These are phyloP conservation scores for Echinochloa phyllopogon DNA, from an alignment of 176 grass and related monocot species.

Conservation along the genomic window DNA sequence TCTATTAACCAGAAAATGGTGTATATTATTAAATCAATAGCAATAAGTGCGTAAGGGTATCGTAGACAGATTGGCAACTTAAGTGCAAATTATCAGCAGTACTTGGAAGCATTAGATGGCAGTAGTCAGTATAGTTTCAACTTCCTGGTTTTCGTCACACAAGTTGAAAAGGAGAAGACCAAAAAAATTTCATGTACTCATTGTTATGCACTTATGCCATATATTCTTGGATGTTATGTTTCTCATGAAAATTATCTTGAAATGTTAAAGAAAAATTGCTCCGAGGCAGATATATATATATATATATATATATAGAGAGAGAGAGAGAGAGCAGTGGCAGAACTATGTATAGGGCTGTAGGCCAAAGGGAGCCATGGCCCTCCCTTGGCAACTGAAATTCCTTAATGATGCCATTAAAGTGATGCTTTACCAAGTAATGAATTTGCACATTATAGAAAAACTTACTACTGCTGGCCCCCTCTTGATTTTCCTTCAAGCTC, in stretches of 20 bases:
- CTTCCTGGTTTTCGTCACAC: not conserved
- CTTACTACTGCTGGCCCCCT: not conserved
- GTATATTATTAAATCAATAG: not conserved
- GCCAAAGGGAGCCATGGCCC: too few relatives aligned
- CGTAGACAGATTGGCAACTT: not conserved
- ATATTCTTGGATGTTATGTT: not conserved
- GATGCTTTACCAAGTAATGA: too few relatives aligned
- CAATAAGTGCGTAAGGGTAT: not conserved
- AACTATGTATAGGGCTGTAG: not conserved
- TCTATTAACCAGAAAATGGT: not conserved
- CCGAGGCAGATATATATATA: not conserved
- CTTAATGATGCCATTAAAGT: too few relatives aligned
- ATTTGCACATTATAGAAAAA: not conserved
- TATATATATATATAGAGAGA: too few relatives aligned
- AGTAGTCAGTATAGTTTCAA: not conserved
- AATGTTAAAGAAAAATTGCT: not conserved
- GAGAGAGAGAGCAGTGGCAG: too few relatives aligned
- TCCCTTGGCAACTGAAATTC: too few relatives aligned
- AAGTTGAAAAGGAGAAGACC: not conserved
- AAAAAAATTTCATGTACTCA: not conserved
- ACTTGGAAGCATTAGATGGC: not conserved
- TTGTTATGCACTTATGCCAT: not conserved
- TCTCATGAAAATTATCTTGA: slow-evolving; percentile 13
- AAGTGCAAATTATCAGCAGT: not conserved
- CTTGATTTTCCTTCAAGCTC: not conserved